A percentile compares a stretch with the other conserved stretches of the same genome.
Evolutionary conservation across 2,329 filamentous ascomycete species (phyloP).

Genomic region (Nakataea oryzae): DNA sequence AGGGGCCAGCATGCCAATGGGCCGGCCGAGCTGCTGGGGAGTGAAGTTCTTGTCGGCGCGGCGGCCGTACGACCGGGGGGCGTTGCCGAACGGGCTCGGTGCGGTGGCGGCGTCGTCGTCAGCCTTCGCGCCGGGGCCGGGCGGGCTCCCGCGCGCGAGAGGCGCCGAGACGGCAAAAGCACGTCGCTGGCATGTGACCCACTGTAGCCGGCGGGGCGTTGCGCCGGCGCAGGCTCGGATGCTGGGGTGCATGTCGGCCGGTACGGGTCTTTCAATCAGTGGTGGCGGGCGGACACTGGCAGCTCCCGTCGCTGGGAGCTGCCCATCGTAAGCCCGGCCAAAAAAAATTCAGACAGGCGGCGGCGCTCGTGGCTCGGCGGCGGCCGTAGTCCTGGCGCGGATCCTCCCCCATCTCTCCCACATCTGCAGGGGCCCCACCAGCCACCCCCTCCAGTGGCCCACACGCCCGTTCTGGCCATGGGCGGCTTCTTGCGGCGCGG

Average conservation of each 20-base stretch:
- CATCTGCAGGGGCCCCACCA: too few species aligned
- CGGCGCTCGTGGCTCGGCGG: too few species aligned
- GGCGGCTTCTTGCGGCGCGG: too few species aligned
- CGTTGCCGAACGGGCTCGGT: conserved; percentile 38
- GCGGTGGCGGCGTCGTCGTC: conserved; percentile 2
- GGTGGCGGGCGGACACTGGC: too few species aligned
- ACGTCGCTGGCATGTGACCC: conserved; percentile 39
- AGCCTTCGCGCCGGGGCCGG: conserved; percentile 7
- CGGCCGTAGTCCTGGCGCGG: too few species aligned
- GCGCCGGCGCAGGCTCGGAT: background rate
- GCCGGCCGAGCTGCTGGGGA: conserved; percentile 52
- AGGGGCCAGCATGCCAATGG: conserved; percentile 70
- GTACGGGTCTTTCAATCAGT: too few species aligned
- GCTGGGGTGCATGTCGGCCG: background rate
- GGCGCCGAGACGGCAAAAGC: conserved; percentile 9
- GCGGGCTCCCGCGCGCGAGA: conserved; percentile 3
- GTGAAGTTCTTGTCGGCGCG: conserved; percentile 38
- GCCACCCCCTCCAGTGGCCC: too few species aligned
- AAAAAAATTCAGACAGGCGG: too few species aligned
- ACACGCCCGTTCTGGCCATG: too few species aligned
- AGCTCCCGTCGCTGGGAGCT: too few species aligned
- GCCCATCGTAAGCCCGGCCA: too few species aligned
- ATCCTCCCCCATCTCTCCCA: too few species aligned
- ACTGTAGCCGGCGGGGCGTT: conserved; percentile 14
- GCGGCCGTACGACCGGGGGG: conserved; percentile 50